Evolutionary conservation across 1,284 basidiomycete species (phyloP).

Genomic region (Malassezia brasiliensis): DNA sequence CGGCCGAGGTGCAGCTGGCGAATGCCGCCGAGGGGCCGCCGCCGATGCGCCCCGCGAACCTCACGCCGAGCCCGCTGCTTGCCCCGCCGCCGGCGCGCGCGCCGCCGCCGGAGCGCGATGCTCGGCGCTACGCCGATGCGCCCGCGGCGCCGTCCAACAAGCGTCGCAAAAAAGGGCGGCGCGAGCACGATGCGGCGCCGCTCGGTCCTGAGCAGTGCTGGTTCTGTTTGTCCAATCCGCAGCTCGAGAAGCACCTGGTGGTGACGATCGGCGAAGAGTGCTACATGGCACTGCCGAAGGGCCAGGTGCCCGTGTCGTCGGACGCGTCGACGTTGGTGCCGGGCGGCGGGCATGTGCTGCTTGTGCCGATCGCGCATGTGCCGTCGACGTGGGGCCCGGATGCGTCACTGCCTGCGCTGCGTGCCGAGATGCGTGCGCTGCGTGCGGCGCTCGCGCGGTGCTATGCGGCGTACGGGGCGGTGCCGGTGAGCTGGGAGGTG

Average conservation of each 20-base stretch:
- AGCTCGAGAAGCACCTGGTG: slow-evolving; percentile 36
- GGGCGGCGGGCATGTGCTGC: slow-evolving; percentile 35
- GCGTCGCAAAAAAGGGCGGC: neutral
- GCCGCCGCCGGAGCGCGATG: neutral
- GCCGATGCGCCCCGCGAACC: slow-evolving; percentile 10
- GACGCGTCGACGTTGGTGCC: slow-evolving; percentile 21
- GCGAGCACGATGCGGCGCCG: slow-evolving; percentile 18
- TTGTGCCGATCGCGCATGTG: slow-evolving; percentile 34
- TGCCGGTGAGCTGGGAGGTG: slow-evolving; percentile 23
- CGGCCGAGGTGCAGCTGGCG: neutral
- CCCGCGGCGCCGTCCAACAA: neutral
- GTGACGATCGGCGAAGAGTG: slow-evolving; percentile 29
- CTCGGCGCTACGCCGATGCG: neutral
- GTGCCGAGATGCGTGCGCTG: slow-evolving; percentile 21
- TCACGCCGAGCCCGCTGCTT: slow-evolving; percentile 16
- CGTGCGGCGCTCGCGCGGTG: slow-evolving; percentile 12
- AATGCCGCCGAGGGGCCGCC: neutral
- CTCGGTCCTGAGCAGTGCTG: slow-evolving; percentile 43
- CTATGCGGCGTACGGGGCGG: slow-evolving; percentile 18
- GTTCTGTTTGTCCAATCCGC: slow-evolving; percentile 45
- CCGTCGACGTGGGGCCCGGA: slow-evolving; percentile 13
- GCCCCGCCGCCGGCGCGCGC: neutral
- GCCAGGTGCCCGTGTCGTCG: slow-evolving; percentile 23
- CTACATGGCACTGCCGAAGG: slow-evolving; percentile 42
- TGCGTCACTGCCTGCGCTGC: slow-evolving; percentile 1